Base-by-base conservation (phyloP, 2,329 filamentous ascomycete genomes). In the Aspergillus sp. region DNA sequence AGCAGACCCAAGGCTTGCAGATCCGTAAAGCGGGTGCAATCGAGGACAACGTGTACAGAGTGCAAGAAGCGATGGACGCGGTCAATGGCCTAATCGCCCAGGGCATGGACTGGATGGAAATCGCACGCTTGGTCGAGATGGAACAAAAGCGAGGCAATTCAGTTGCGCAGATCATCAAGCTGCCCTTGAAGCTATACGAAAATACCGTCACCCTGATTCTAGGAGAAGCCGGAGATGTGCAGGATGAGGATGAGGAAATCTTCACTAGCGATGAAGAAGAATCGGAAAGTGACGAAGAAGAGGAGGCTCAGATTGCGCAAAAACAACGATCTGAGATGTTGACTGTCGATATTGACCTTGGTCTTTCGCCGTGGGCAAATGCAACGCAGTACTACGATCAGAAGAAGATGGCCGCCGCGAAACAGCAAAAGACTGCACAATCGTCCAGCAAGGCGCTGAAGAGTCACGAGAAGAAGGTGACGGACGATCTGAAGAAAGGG, bases 21-120 rank as follows among this genome's bases (percentile, higher is more conserved):
- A 77, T 88, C 29, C 83, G 86, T 46, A 97, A 95, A 65, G 93
- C 91, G 2, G 84, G 84, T 46, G 88, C 90, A 0, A 93, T 98
- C 38, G 82, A 95, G 64, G 87, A 88, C 26, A 97, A 98, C 59
- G 76, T 88, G 1, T 88, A 94, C 61, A 80, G 89, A 43, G 90
- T 97, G 0, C 86, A 95, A 63, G 93, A 97, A 69, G 89, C 88
- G 4, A 89, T 89, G 64, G 87, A 89, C 63, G 89, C 93, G 3
- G 84, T 98, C 45, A 97, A 94, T 64, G 87, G 88, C 0, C 73
- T 97, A n/a, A 81, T 98, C 49, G 81, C 81, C 4, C 88, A 95
- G 60, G 91, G 91, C 7, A 97, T 97, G 89, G 93, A 98, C 58
- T 98, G 93, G 93, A 82, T 88, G 7, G 86, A 96, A 54, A 90